Conservation (phyloP, 495 filamentous ascomycete species). For the Tuber calosporum region DNA sequence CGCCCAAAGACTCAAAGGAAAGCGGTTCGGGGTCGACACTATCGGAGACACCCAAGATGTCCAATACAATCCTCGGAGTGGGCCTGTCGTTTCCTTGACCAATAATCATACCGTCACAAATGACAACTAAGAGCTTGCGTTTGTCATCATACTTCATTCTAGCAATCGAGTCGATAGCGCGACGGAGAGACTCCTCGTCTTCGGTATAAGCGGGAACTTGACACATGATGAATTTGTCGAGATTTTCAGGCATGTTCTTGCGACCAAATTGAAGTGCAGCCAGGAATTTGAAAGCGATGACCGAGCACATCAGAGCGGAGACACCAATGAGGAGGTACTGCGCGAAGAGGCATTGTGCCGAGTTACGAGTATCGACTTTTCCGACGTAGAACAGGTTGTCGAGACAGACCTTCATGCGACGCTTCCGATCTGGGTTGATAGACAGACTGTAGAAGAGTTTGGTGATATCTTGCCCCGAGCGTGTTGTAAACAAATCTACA, state of each 20-base stretch:
- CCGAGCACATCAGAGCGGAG: conserved; percentile 66
- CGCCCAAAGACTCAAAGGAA: conserved; percentile 93
- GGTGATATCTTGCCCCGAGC: conserved; percentile 70
- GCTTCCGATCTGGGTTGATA: conserved; percentile 51
- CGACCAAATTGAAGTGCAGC: conserved; percentile 87
- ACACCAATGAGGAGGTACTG: conserved; percentile 89
- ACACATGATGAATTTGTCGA: conserved; percentile 97
- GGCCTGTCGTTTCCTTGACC: conserved; percentile 95
- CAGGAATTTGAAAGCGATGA: conserved; percentile 94
- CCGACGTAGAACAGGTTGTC: conserved; percentile 95
- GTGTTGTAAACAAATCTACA: conserved; percentile 66
- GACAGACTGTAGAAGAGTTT: conserved; percentile 68
- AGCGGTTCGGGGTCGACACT: conserved; percentile 92
- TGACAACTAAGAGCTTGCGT: conserved; percentile 84
- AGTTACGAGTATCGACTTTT: conserved; percentile 85
- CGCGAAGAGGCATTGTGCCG: conserved; percentile 74
- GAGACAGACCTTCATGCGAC: conserved; percentile 73
- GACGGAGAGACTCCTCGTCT: conserved; percentile 92
- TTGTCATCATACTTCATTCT: conserved; percentile 98
- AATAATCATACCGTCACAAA: conserved; percentile 99
- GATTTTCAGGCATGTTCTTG: conserved; percentile 86
- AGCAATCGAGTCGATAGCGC: conserved; percentile 92
- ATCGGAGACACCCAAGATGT: conserved; percentile 91
- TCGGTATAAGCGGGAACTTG: conserved; percentile 98
- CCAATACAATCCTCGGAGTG: conserved; percentile 90